These are phyloP conservation scores for Gossypium laxum DNA, from an alignment of 441 rosid species.

Conservation along the genomic window DNA sequence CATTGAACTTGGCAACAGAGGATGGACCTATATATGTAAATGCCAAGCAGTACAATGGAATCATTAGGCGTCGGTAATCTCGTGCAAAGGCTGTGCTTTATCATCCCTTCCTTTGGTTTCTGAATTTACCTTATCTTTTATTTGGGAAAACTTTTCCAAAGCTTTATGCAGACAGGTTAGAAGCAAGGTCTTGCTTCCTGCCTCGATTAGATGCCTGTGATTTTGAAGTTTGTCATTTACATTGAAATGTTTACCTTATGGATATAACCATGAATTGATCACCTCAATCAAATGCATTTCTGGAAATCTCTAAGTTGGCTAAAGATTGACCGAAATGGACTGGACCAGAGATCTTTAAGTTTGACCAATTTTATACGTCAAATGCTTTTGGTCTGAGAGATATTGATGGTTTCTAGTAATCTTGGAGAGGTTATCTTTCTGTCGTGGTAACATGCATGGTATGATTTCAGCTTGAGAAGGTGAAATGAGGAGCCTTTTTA, in stretches of 20 bases:
- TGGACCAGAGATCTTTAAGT: background rate
- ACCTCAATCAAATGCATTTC: background rate
- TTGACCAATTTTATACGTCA: background rate
- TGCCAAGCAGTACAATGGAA: constrained; percentile 87
- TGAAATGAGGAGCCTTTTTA: background rate
- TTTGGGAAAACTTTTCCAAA: background rate
- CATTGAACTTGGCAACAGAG: constrained; percentile 53
- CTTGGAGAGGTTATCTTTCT: background rate
- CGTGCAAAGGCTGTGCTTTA: constrained; percentile 78
- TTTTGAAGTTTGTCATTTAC: background rate
- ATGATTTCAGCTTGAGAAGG: background rate
- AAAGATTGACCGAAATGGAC: background rate
- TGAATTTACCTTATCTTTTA: background rate
- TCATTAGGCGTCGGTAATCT: constrained; percentile 69
- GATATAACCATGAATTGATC: background rate
- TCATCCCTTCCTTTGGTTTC: background rate
- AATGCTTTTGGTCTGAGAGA: background rate
- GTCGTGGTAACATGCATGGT: background rate
- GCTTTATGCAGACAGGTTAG: background rate
- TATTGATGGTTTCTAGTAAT: background rate
- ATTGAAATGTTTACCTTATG: background rate
- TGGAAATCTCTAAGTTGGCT: background rate
- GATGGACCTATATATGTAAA: constrained; percentile 79
- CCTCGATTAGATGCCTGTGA: background rate
- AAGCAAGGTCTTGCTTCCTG: background rate